Evolutionary conservation across 257 asterid species (phyloP).

Genomic region (Primulina eburnea): DNA sequence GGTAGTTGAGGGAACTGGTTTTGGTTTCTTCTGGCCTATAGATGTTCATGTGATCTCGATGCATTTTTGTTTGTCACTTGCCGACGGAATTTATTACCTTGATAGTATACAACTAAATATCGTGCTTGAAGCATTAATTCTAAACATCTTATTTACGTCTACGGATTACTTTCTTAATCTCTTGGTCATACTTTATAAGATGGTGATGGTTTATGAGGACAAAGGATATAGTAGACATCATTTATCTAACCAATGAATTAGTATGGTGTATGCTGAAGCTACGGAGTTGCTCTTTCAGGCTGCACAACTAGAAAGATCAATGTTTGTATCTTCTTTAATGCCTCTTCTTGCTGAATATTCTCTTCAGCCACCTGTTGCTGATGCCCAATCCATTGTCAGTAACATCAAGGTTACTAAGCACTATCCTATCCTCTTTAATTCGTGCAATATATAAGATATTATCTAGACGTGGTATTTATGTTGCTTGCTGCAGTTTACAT

Average conservation of each 20-base stretch:
- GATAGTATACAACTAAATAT: not conserved
- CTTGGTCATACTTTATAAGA: conserved; percentile 15
- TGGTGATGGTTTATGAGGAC: conserved; percentile 4
- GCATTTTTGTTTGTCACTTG: not conserved
- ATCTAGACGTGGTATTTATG: conserved; percentile 11
- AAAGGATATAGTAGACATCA: not conserved
- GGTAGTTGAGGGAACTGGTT: conserved; percentile 12
- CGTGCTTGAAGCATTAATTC: conserved; percentile 15
- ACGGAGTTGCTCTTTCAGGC: conserved; percentile 59
- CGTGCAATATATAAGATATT: conserved; percentile 23
- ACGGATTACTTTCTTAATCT: conserved; percentile 17
- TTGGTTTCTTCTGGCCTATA: conserved; percentile 22
- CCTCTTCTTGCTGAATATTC: conserved; percentile 97
- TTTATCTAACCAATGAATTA: conserved; percentile 16
- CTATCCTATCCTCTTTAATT: conserved; percentile 21
- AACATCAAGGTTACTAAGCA: conserved; percentile 67
- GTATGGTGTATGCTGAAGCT: conserved; percentile 29
- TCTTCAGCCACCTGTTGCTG: conserved; percentile 80
- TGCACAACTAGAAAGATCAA: conserved; percentile 88
- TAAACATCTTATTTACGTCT: conserved; percentile 1
- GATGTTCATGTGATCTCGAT: conserved; percentile 11
- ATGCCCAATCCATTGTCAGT: conserved; percentile 96
- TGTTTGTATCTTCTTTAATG: conserved; percentile 68
- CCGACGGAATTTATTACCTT: conserved; percentile 4
- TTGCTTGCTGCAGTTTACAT: conserved; percentile 12